These are phyloP conservation scores for Fraxinus floribunda DNA, from an alignment of 305 asterid genomes.

Conservation along the genomic window DNA sequence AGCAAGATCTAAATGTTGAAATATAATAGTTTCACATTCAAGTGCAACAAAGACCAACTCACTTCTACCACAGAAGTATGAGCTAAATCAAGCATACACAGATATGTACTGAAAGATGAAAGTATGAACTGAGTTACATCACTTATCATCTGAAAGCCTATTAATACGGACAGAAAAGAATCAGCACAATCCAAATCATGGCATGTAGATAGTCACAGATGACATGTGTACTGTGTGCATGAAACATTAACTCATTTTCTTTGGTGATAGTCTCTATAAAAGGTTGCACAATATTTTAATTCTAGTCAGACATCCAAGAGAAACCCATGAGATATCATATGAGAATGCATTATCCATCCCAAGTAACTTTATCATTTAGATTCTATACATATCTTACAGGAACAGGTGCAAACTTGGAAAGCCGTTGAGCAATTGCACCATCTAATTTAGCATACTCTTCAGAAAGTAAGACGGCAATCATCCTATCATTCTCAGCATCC, in stretches of 20 bases:
- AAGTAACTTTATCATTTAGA: neutral
- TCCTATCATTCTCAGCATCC: slow-evolving; percentile 55
- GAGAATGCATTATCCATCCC: neutral
- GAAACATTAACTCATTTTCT: slow-evolving; percentile 5
- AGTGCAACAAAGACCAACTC: neutral
- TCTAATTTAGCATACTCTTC: slow-evolving; percentile 62
- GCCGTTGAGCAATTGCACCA: slow-evolving; percentile 56
- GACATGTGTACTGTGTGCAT: neutral
- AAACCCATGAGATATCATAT: neutral
- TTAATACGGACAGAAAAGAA: neutral
- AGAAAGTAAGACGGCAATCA: slow-evolving; percentile 57
- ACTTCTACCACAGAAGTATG: neutral
- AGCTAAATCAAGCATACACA: neutral
- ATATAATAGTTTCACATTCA: neutral
- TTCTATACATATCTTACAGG: slow-evolving; percentile 39
- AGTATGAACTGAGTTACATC: neutral
- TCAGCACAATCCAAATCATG: neutral
- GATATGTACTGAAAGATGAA: neutral
- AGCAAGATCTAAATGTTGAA: neutral
- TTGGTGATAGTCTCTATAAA: neutral
- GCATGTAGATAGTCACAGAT: neutral
- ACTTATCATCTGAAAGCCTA: neutral
- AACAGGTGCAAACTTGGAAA: slow-evolving; percentile 56
- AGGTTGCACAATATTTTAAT: neutral
- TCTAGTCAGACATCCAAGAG: neutral